Conservation (phyloP, 176 grass and related monocot genomes). For the Aegilops umbellulata region DNA sequence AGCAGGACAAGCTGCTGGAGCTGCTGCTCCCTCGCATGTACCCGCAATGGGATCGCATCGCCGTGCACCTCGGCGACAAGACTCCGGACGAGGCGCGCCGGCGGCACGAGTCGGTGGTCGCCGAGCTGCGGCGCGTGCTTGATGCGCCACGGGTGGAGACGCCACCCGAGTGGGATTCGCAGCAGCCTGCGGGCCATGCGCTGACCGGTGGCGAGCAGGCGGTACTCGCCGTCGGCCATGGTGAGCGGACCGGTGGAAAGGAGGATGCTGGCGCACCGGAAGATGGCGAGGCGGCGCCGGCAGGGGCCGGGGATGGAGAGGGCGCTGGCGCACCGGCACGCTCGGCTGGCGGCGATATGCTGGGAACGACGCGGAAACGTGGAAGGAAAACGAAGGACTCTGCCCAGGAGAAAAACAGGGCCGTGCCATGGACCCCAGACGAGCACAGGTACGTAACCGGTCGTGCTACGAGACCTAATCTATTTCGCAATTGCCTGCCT, state of each 20-base stretch:
- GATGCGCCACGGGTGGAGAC: neutral
- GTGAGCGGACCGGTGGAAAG: neutral
- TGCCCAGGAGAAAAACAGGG: neutral
- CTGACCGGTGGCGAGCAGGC: neutral
- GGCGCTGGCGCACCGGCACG: neutral
- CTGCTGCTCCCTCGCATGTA: neutral
- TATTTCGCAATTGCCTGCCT: neutral
- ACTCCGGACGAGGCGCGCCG: neutral
- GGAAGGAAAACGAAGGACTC: neutral
- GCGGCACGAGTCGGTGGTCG: neutral
- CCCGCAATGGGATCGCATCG: neutral
- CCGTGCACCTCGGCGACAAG: constrained; percentile 3
- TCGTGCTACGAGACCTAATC: too few relatives aligned
- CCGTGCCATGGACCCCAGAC: neutral
- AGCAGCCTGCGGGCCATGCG: neutral
- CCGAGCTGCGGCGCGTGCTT: neutral
- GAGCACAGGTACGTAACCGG: constrained; percentile 22
- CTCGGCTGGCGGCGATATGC: neutral
- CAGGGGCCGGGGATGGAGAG: neutral
- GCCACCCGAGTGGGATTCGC: constrained; percentile 20
- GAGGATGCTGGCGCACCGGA: neutral
- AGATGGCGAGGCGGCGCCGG: too few relatives aligned
- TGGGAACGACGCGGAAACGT: neutral
- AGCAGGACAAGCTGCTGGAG: constrained; percentile 39
- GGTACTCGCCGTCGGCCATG: neutral